phyloP scores from a whole-genome alignment of 345 rosid species.

The Linum tenue region DNA sequence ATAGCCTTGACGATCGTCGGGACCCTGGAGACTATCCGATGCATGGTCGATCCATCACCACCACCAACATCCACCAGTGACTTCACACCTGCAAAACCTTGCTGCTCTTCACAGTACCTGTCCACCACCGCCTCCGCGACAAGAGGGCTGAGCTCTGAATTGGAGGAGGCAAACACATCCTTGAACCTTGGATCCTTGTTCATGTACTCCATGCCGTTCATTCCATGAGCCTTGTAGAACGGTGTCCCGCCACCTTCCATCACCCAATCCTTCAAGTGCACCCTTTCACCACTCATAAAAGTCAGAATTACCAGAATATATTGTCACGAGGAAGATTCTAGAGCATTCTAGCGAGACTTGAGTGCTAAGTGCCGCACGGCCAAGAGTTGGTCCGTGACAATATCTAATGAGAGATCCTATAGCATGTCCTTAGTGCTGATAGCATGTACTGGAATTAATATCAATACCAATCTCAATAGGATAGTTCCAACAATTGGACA shows the following conservation, averaged over 20 bases:
- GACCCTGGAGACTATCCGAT: slow-evolving; percentile 33
- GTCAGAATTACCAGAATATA: neutral
- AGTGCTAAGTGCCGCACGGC: too few relatives aligned
- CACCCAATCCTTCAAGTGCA: slow-evolving; percentile 33
- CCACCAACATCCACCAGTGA: slow-evolving; percentile 47
- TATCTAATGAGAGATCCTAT: neutral
- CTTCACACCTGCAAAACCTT: slow-evolving; percentile 32
- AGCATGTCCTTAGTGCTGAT: neutral
- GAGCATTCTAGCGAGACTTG: too few relatives aligned
- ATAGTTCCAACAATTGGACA: too few relatives aligned
- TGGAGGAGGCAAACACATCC: slow-evolving; percentile 25
- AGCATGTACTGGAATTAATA: neutral
- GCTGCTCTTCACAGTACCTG: slow-evolving; percentile 14
- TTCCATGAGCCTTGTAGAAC: slow-evolving; percentile 32
- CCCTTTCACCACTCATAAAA: slow-evolving; percentile 1
- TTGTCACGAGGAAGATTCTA: too few relatives aligned
- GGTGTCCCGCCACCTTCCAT: slow-evolving; percentile 34
- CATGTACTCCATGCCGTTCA: slow-evolving; percentile 16
- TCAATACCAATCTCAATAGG: too few relatives aligned
- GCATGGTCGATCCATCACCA: slow-evolving; percentile 44
- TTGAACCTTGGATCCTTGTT: slow-evolving; percentile 27
- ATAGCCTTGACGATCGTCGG: slow-evolving; percentile 31
- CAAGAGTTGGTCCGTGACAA: too few relatives aligned
- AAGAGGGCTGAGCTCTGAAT: slow-evolving; percentile 32
- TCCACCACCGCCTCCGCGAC: slow-evolving; percentile 30